phyloP scores from a whole-genome alignment of 495 filamentous ascomycete species.

The Neurospora sp. region DNA sequence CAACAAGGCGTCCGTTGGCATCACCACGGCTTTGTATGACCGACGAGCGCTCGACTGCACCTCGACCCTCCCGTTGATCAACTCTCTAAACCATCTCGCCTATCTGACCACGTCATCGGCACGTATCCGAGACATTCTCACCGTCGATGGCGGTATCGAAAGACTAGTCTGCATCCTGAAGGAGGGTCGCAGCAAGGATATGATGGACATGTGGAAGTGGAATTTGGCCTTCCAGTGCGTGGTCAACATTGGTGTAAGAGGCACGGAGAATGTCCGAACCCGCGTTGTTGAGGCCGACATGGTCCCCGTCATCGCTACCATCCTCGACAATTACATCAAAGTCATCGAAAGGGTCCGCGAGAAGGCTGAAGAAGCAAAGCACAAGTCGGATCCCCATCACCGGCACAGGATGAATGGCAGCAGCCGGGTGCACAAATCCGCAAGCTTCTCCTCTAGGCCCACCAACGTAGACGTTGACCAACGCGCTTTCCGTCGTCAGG shows the following conservation, averaged over 20 bases:
- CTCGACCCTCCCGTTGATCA: conserved; percentile 92
- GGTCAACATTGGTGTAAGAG: conserved; percentile 94
- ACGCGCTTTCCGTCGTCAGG: conserved; percentile 36
- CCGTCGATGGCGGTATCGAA: conserved; percentile 96
- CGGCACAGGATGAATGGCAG: conserved; percentile 34
- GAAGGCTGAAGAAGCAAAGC: conserved; percentile 62
- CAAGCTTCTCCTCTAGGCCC: conserved; percentile 41
- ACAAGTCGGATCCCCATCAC: conserved; percentile 34
- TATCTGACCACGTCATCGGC: conserved; percentile 98
- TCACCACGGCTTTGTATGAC: conserved; percentile 97
- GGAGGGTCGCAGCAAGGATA: conserved; percentile 86
- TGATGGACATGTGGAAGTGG: conserved; percentile 99
- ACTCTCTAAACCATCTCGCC: conserved; percentile 94
- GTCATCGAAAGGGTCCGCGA: conserved; percentile 85
- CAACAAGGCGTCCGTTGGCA: conserved; percentile 98
- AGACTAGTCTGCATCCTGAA: conserved; percentile 94
- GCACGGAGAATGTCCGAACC: conserved; percentile 85
- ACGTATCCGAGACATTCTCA: conserved; percentile 92
- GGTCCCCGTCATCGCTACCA: conserved; percentile 98
- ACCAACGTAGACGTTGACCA: conserved; percentile 33
- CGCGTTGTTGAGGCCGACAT: conserved; percentile 97
- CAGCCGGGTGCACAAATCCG: conserved; percentile 35
- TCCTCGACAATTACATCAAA: conserved; percentile 96
- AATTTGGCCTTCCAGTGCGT: conserved; percentile 98
- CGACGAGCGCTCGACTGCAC: conserved; percentile 95